phyloP scores from a whole-genome alignment of 352 stramenopile species.

The Lagenidium giganteum region DNA sequence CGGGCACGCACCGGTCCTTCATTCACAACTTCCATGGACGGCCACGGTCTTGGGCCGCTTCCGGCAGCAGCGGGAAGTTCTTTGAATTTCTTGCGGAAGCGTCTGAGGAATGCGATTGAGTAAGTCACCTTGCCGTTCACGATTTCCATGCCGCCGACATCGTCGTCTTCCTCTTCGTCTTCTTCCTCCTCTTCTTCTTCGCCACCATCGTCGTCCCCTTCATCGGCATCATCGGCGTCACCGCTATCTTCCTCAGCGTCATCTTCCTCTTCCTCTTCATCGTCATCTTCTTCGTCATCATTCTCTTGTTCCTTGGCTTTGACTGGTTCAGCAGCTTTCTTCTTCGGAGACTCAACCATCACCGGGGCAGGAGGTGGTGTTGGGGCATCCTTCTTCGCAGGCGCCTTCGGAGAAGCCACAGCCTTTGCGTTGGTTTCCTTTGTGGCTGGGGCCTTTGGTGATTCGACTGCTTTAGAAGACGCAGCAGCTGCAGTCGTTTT shows the following conservation, averaged over 20 bases:
- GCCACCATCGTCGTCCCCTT: no score
- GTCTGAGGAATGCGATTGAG: conserved; percentile 9
- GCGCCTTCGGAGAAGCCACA: background rate
- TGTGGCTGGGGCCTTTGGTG: no score
- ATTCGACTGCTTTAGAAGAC: no score
- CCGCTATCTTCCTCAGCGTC: background rate
- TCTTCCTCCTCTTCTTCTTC: conserved; percentile 10
- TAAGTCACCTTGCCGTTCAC: conserved; percentile 30
- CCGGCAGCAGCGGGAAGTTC: conserved; percentile 36
- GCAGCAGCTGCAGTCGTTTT: no score
- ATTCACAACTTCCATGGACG: conserved; percentile 62
- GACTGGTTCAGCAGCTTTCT: conserved; percentile 1
- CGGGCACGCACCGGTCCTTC: conserved; percentile 45
- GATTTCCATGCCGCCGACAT: background rate
- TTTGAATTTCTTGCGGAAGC: conserved; percentile 52
- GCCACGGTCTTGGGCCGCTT: conserved; percentile 41
- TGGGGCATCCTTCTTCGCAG: background rate
- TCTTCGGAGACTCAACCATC: conserved; percentile 9
- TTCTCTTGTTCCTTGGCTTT: conserved; percentile 6
- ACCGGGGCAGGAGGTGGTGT: background rate
- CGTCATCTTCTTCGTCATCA: conserved; percentile 23
- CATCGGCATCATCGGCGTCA: no score
- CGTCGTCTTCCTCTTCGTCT: conserved; percentile 19
- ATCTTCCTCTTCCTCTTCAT: background rate
- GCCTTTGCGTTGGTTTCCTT: no score